These are phyloP conservation scores for Marchantia paleacea DNA, from an alignment of 225 moss, liverwort and hornwort genomes.

Conservation along the genomic window DNA sequence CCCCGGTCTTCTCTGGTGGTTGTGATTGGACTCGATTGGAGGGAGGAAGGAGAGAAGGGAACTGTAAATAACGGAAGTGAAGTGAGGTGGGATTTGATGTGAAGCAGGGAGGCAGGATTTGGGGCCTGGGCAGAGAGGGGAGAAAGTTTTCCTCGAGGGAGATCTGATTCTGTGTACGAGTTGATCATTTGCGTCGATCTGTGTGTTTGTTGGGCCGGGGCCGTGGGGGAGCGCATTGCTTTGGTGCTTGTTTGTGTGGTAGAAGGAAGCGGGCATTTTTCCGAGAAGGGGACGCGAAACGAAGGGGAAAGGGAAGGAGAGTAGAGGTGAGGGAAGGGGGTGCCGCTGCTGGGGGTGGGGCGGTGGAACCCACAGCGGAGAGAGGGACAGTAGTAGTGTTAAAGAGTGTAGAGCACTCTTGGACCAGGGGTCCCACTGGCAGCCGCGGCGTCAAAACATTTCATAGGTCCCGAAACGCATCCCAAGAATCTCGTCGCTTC, in stretches of 20 bases:
- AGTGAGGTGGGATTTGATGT: not conserved
- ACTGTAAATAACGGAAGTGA: not conserved
- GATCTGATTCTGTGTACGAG: conserved; percentile 4
- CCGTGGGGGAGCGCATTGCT: not conserved
- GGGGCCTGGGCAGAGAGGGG: not conserved
- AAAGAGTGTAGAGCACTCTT: conserved; percentile 7
- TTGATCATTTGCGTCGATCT: not conserved
- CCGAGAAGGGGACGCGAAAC: conserved; percentile 6
- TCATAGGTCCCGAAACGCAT: not conserved
- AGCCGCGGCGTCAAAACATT: not conserved
- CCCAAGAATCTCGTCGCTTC: conserved; percentile 8
- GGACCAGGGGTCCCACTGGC: not conserved
- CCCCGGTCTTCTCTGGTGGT: not conserved
- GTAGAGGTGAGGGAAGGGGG: not conserved
- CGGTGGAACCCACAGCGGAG: not conserved
- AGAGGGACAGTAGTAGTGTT: not conserved
- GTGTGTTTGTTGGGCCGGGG: conserved; percentile 3
- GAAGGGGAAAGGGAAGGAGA: not conserved
- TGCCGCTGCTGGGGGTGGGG: not conserved
- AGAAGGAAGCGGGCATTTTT: not conserved
- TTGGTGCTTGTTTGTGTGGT: not conserved
- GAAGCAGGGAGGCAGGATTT: not conserved
- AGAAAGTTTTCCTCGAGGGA: not conserved
- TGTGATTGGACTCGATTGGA: not conserved
- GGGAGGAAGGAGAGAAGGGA: not conserved